Percentiles rank a stretch among this genome's conserved stretches.
Conservation (phyloP, 2,329 filamentous ascomycete genomes). For the Lachnellula occidentalis region DNA sequence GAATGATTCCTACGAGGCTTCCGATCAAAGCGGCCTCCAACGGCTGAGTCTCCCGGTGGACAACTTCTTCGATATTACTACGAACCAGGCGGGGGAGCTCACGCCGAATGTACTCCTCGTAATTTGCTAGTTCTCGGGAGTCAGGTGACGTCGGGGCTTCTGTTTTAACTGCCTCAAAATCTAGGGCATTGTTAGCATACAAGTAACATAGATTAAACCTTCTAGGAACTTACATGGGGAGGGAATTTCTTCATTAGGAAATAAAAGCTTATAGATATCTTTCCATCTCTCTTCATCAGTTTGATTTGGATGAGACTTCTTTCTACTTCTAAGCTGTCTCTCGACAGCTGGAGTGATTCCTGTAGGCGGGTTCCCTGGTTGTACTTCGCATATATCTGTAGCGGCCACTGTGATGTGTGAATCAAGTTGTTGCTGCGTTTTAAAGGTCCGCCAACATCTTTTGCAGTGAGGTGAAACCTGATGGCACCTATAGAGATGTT, state of each 20-base stretch:
- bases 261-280: slow-evolving; percentile 17
- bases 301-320: slow-evolving; percentile 11
- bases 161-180: slow-evolving; percentile 6
- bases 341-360: slow-evolving; percentile 13
- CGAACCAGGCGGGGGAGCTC: slow-evolving; percentile 14
- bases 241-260: slow-evolving; percentile 13
- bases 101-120: slow-evolving; percentile 13
- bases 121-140: slow-evolving; percentile 9
- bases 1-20: slow-evolving; percentile 9
- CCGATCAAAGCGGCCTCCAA: slow-evolving; percentile 8
- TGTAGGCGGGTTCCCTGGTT: slow-evolving; percentile 1
- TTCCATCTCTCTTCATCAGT: slow-evolving; percentile 18
- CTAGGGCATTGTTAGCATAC: slow-evolving; percentile 15
- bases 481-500: slow-evolving; percentile 16
- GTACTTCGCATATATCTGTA: slow-evolving; percentile 7
- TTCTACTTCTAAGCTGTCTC: slow-evolving; percentile 12
- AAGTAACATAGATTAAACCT: neutral
- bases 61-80: slow-evolving; percentile 5
- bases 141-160: slow-evolving; percentile 10
- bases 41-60: slow-evolving; percentile 8
- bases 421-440: slow-evolving; percentile 12
- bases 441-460: slow-evolving; percentile 14
- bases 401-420: slow-evolving; percentile 10
- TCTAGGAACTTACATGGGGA: slow-evolving; percentile 18
- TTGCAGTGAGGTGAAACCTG: slow-evolving; percentile 10